Evolutionary conservation across 768 basidiomycete genomes (phyloP), one percentile per base, ranked within the genome.

Genomic region (Russula compacta): DNA sequence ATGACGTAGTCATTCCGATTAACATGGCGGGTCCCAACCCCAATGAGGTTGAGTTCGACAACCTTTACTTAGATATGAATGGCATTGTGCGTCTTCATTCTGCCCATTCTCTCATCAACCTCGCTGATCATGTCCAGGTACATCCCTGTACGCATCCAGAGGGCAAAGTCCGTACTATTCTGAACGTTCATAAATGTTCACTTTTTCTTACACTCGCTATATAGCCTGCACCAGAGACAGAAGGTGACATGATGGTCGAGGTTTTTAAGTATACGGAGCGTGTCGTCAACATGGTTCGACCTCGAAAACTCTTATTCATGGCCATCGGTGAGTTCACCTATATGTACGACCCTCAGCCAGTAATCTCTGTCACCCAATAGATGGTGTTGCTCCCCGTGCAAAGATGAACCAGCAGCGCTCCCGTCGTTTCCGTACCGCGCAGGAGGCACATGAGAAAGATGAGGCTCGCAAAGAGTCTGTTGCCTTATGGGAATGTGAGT

Each of bases 391-490:
- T 10, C 95, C 95, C 36, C 85, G 95, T 69, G 97, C 97, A 43
- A 99, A 99, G 77, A 99, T 99, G 97, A 99, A 99, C 71, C 97
- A 99, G 70, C 97, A 99, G 72, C 92, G 97, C 10, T 93, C 94
- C 15, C 82, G 97, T 66, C 92, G 97, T 58, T 99, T 99, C 76
- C 83, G 97, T 62, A 83, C 94, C 21, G 86, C 92, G 2, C 93
- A 95, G 71, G 97, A 99, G 73, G 94, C 97, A 4, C 85, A 87
- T 63, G 92, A 95, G 39, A 95, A 97, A 73, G 94, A 92, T 60
- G 86, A 91, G 59, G 91, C 92, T 51, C 81, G 85, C 43, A 82
- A 83, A 70, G 87, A 95, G 71, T 86, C 91, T 3, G 80, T 97
- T 47, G 79, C 83, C 2, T 69, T 93, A 66, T 95, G 92, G 83